phyloP scores from a whole-genome alignment of 495 filamentous ascomycete species.

The Daldinia concentrica region DNA sequence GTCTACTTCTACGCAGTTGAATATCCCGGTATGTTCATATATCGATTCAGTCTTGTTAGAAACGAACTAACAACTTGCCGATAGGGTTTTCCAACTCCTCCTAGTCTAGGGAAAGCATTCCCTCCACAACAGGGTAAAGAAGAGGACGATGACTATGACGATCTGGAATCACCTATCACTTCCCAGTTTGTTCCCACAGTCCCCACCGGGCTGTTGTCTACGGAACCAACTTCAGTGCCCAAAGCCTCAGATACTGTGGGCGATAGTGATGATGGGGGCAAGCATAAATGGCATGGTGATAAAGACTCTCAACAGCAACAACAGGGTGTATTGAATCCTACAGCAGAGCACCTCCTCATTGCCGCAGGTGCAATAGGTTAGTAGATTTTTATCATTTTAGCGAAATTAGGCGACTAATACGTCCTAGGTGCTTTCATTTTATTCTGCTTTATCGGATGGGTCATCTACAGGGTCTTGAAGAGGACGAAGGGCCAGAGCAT shows the following conservation, averaged over 20 bases:
- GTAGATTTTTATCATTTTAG: slow-evolving; percentile 6
- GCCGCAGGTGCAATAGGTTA: slow-evolving; percentile 61
- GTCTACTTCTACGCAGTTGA: background rate
- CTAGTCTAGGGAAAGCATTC: background rate
- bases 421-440: slow-evolving; percentile 52
- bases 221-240: slow-evolving; percentile 3
- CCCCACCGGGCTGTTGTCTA: background rate
- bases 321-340: slow-evolving; percentile 43
- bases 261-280: slow-evolving; percentile 22
- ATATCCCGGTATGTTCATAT: slow-evolving; percentile 9
- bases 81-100: background rate
- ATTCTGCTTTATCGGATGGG: slow-evolving; percentile 52
- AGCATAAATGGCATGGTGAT: slow-evolving; percentile 20
- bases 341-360: slow-evolving; percentile 56
- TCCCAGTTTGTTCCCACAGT: slow-evolving; percentile 1
- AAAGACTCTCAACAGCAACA: slow-evolving; percentile 6
- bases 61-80: slow-evolving; percentile 12
- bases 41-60: background rate
- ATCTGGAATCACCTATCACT: background rate
- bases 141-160: slow-evolving; percentile 2
- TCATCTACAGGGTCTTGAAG: slow-evolving; percentile 50
- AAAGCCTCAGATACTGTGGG: background rate
- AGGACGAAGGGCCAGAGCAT: slow-evolving; percentile 40
- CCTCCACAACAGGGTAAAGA: slow-evolving; percentile 10
- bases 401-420: slow-evolving; percentile 5